Percentiles rank a stretch among this genome's conserved stretches.
Conservation (phyloP, 805 yeast species). For the Candida nitratophila region DNA sequence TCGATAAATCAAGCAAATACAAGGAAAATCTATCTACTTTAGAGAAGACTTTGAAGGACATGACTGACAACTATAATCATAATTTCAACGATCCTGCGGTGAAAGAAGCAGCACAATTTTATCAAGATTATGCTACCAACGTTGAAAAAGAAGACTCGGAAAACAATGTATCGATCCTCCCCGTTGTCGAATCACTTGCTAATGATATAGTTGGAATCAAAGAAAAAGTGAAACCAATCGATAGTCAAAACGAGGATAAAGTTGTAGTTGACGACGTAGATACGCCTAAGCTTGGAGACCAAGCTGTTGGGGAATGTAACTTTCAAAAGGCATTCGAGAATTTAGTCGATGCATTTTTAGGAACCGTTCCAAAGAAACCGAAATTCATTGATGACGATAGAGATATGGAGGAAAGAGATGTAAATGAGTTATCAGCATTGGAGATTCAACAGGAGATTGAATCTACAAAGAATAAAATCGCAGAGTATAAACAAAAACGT, state of each 20-base stretch:
- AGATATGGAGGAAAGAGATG: not conserved
- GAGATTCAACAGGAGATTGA: not conserved
- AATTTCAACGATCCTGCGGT: slow-evolving; percentile 86
- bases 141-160: not conserved
- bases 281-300: not conserved
- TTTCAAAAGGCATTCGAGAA: slow-evolving; percentile 3
- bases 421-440: not conserved
- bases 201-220: not conserved
- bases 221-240: not conserved
- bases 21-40: slow-evolving; percentile 23
- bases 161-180: not conserved
- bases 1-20: not conserved
- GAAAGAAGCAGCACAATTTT: slow-evolving; percentile 56
- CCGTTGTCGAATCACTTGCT: not conserved
- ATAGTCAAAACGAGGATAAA: not conserved
- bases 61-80: slow-evolving; percentile 63
- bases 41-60: slow-evolving; percentile 39
- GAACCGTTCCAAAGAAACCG: slow-evolving; percentile 5
- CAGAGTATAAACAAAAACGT: slow-evolving; percentile 23
- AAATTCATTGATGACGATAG: not conserved
- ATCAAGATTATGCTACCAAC: slow-evolving; percentile 40
- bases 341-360: slow-evolving; percentile 16
- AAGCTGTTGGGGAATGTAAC: not conserved
- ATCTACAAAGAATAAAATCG: not conserved
- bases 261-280: not conserved